These are phyloP conservation scores for Exophiala sp. DNA, from an alignment of 2,329 filamentous ascomycete species.

Conservation along the genomic window DNA sequence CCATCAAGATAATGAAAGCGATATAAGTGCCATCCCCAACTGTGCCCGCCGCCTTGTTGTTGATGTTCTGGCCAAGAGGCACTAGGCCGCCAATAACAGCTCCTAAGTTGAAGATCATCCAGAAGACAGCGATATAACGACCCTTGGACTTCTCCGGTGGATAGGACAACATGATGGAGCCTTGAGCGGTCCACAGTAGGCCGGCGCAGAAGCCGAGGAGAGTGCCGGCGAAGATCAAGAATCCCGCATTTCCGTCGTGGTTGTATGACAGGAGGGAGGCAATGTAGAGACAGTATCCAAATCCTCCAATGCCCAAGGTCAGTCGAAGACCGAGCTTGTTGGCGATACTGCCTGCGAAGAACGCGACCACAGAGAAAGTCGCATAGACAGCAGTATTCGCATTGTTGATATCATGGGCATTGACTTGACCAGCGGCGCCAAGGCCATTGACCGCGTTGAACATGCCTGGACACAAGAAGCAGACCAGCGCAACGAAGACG, in stretches of 20 bases:
- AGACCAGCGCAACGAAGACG: conserved; percentile 66
- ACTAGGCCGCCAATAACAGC: conserved; percentile 71
- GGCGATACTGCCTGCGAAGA: conserved; percentile 48
- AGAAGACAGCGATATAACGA: conserved; percentile 79
- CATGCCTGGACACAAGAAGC: conserved; percentile 71
- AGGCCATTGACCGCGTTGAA: conserved; percentile 66
- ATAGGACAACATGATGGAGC: conserved; percentile 63
- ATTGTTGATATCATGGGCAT: conserved; percentile 59
- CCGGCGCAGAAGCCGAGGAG: conserved; percentile 40
- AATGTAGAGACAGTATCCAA: conserved; percentile 37
- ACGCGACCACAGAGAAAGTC: conserved; percentile 59
- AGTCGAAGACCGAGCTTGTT: conserved; percentile 34
- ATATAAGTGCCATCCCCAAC: conserved; percentile 76
- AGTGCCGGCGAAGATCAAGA: conserved; percentile 40
- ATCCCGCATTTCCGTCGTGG: conserved; percentile 37
- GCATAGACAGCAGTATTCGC: conserved; percentile 68
- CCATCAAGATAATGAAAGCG: conserved; percentile 80
- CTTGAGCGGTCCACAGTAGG: conserved; percentile 41
- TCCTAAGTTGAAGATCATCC: conserved; percentile 85
- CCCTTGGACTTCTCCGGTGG: conserved; percentile 73
- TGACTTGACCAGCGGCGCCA: conserved; percentile 61
- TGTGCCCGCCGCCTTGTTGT: conserved; percentile 34
- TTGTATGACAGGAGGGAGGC: conserved; percentile 41
- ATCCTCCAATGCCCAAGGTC: conserved; percentile 32
- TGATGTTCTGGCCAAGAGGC: conserved; percentile 46